Percentiles rank a stretch among this genome's conserved stretches.
phyloP scores from a whole-genome alignment of 306 rosid species.

The Parietaria judaica region DNA sequence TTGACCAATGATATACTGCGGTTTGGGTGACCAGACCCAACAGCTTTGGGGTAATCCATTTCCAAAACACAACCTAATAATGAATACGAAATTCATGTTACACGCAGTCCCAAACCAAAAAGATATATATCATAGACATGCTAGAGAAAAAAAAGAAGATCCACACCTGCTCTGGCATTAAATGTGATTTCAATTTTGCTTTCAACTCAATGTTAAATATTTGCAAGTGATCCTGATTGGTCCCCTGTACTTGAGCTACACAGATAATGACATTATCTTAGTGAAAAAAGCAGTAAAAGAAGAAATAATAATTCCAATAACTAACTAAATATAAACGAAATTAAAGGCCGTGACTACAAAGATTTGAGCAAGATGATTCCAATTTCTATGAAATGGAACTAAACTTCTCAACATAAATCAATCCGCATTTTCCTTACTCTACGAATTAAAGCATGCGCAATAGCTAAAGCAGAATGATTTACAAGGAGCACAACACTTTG shows the following conservation, averaged over 20 bases:
- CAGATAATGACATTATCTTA: conserved; percentile 10
- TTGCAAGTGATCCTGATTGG: conserved; percentile 95
- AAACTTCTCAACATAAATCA: too few relatives aligned
- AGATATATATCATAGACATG: background rate
- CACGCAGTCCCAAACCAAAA: conserved; percentile 6
- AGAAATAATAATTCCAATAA: background rate
- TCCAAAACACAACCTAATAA: conserved; percentile 89
- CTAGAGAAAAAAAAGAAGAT: background rate
- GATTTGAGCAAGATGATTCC: too few relatives aligned
- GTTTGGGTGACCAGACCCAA: conserved; percentile 92
- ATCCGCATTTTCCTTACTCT: too few relatives aligned
- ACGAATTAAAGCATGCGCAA: too few relatives aligned
- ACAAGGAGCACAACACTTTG: too few relatives aligned
- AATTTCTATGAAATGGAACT: too few relatives aligned
- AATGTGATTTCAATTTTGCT: conserved; percentile 84
- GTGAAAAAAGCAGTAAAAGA: conserved; percentile 15
- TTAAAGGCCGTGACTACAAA: too few relatives aligned
- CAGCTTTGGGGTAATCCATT: conserved; percentile 89
- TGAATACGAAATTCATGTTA: conserved; percentile 9
- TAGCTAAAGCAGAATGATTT: too few relatives aligned
- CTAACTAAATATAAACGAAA: too few relatives aligned
- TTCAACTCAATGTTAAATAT: conserved; percentile 95
- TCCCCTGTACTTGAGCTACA: conserved; percentile 96
- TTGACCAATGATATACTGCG: conserved; percentile 94
- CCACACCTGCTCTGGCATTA: conserved; percentile 97